Evolutionary conservation across 148 eudicot genomes (phyloP), one percentile per base, ranked within the genome.

Genomic region (Cornus florida): DNA sequence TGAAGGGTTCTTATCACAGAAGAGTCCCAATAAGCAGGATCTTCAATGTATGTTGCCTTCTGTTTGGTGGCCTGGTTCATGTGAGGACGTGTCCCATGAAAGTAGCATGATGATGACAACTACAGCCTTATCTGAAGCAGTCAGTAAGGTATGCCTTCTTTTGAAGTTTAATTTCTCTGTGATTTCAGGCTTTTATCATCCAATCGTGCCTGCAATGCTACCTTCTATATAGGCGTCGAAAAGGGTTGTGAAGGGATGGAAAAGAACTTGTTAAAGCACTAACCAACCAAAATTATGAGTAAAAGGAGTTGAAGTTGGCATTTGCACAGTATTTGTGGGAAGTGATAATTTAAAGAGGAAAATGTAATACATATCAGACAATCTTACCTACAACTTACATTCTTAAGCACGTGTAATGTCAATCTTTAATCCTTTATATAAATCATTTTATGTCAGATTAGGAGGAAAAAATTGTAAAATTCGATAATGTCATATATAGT

Each of bases 31-130:
- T 81, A 92, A 90, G 84, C 88, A 87, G 78, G 98, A 95, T 86
- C 96, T 95, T 71, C 93, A 90, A 43, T 73, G 79, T 75, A 69
- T 95, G 86, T 81, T 95, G 86, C 98, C 98, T 75, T 91, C 91
- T 87, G 97, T 95, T 74, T 93, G 97, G 96, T 93, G 97, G 97
- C 97, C 96, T 72, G 94, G 92, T 80, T 93, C 98, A 73, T 85
- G 70, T 67, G 97, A 93, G 80, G 96, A 93, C 73, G 71, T 88
- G 67, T 90, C 97, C 48, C 85, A 86, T 77, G 97, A 91, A 86
- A 91, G 86, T 83, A 93, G 96, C 89, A 93, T 95, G 98, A 78
- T 79, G 84, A 89, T 92, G 79, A 92, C 96, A 31, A 89, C 91
- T 43, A 87, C 87, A 46, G 94, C 96, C 75, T 81, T 95, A 53